Conservation (phyloP, 176 grass and related monocot species). For the Triticum aestivum region IWGSC_CS_RefSeq_v2.1 NC_057810.1:455099171-455099670, state of each 20-base stretch:
- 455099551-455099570: constrained; percentile 4
- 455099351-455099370: constrained; percentile 18
- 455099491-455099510: constrained; percentile 78
- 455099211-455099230: neutral
- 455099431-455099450: constrained; percentile 18
- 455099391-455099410: neutral
- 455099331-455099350: neutral
- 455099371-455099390: neutral
- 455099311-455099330: neutral
- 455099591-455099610: constrained; percentile 15
- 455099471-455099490: constrained; percentile 97
- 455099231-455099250: neutral
- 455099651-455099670: constrained; percentile 9
- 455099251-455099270: neutral
- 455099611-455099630: neutral
- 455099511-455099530: constrained; percentile 97
- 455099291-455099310: neutral
- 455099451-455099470: constrained; percentile 88
- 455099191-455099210: constrained; percentile 16
- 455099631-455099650: neutral
- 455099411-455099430: constrained; percentile 21
- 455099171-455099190: constrained; percentile 3
- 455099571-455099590: constrained; percentile 12
- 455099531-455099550: constrained; percentile 61
- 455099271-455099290: neutral